phyloP scores from a whole-genome alignment of 2,329 filamentous ascomycete species.

The Aspergillus udagawae region DNA sequence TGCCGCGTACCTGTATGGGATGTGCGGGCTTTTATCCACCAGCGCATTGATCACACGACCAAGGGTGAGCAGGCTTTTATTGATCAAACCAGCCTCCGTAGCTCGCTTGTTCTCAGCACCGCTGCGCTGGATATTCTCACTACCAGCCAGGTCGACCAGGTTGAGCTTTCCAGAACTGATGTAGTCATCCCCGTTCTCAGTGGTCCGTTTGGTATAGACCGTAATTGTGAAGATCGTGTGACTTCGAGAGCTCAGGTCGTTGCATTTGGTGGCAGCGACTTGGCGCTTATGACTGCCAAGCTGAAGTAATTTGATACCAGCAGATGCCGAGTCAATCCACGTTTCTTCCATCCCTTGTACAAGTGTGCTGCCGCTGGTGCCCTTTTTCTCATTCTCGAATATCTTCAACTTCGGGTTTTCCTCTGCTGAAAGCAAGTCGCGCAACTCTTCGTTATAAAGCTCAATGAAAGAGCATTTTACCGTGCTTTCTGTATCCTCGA shows the following conservation, averaged over 20 bases:
- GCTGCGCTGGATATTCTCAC: conserved; percentile 95
- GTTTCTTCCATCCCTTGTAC: conserved; percentile 98
- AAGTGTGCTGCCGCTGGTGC: conserved; percentile 70
- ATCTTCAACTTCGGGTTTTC: conserved; percentile 88
- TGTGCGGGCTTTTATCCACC: conserved; percentile 84
- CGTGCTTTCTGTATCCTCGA: conserved; percentile 78
- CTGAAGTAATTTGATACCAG: conserved; percentile 84
- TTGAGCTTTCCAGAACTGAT: conserved; percentile 92
- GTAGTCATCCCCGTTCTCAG: conserved; percentile 82
- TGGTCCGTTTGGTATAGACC: conserved; percentile 76
- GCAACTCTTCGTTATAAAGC: conserved; percentile 94
- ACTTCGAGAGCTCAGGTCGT: conserved; percentile 92
- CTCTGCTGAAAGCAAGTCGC: conserved; percentile 79
- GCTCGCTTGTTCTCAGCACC: conserved; percentile 98
- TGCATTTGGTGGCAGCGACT: conserved; percentile 99
- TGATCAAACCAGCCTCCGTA: conserved; percentile 92
- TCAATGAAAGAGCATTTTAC: conserved; percentile 99
- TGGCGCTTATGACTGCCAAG: conserved; percentile 89
- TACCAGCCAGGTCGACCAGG: conserved; percentile 91
- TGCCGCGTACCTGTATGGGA: conserved; percentile 59
- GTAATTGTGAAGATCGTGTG: conserved; percentile 98
- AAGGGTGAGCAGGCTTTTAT: conserved; percentile 92
- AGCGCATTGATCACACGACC: conserved; percentile 96
- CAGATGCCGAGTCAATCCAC: conserved; percentile 78
- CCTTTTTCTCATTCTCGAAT: conserved; percentile 81